Base-by-base conservation (phyloP, 345 rosid species). In the Raphanus raphanistrum region DNA sequence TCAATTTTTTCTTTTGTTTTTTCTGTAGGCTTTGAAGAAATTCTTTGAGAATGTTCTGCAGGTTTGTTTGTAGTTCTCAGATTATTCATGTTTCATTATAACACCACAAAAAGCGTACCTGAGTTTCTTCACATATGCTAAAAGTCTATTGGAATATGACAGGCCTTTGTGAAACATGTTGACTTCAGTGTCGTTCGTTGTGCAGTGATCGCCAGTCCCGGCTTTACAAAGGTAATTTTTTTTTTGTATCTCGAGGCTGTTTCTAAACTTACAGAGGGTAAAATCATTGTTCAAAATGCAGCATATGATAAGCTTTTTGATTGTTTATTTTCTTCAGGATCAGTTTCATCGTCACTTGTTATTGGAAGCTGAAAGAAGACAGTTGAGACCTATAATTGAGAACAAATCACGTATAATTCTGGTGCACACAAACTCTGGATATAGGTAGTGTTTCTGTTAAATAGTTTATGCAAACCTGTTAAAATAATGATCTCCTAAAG, bases 171-270 rank as follows among this genome's bases (percentile, higher is more conserved):
- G 76, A 92, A 92, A 83, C 85, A 94, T 81, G 82, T 94, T 25
- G 98, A 94, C 74, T 94, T 94, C 79, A 86, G 68, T 81, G 90
- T 92, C 17, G 90, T 94, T 82, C 92, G 90, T 0, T 94, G 98
- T 84, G 97, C 93, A 55, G 97, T 94, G 72, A 87, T 94, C 78
- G 98, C 97, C 38, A 92, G 98, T 79, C 97, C 98, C 7, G 98
- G 98, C 79, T 94, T 94, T 80, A 92, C 98, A 63, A 94, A 94
- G 97, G 98, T 94, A n/a, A 2, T 38, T 68, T 71, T 54, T 66
- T 70, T 66, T 13, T 3, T 17, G 7, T 35, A 6, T 41, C 66
- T 72, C 5, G 28, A 67, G 74, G 61, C 73, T n/a, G 9, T 36
- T 26, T 50, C 12, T 68, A 43, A 71, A 29, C 36, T 71, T 57